Evolutionary conservation across 1,284 basidiomycete species (phyloP), one percentile per base, ranked within the genome.

Genomic region (Cutaneotrichosporon cavernicola): DNA sequence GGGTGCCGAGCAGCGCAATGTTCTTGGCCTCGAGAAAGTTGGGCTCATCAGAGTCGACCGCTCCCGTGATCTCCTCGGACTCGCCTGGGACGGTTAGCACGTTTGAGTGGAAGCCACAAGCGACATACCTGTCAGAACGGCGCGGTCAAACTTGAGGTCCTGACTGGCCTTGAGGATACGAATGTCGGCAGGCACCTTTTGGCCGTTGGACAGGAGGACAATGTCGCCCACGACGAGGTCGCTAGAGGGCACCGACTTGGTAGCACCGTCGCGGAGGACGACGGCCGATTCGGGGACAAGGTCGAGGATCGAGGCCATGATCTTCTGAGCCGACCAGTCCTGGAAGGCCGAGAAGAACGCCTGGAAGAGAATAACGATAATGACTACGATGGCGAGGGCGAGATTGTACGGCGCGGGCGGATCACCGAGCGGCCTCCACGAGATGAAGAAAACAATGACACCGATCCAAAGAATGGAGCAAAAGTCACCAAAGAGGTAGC

Each of bases 21-120:
- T 89, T 89, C 67, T 83, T 81, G n/a, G 84, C 85, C 71, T 87
- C 86, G 8, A 88, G 83, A 21, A 85, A 81, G 64, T 87, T 88
- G 26, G 83, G 79, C 11, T 86, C 84, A 2, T 85, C 86, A 14
- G 75, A 71, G 30, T 86, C 83, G 50, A 86, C 73, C 2, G 82
- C 81, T 0, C 82, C 86, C 0, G 82, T 73, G 40, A 89, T 81
- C 70, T 86, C 84, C 60, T 88, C 85, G 26, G 80, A 73, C 77
- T 86, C 84, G 40, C 87, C 87, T 0, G 87, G 3, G 3, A 26
- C 26, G 26, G 26, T 26, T 26, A 26, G 26, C 26, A 26, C 26
- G 26, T 26, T 26, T 26, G 3, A 3, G 26, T 26, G 26, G 1
- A 26, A 26, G 3, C 26, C 26, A 26, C 26, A 26, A 26, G 26